Conservation (phyloP, 768 basidiomycete genomes). For the Lenzites betulinus region DNA sequence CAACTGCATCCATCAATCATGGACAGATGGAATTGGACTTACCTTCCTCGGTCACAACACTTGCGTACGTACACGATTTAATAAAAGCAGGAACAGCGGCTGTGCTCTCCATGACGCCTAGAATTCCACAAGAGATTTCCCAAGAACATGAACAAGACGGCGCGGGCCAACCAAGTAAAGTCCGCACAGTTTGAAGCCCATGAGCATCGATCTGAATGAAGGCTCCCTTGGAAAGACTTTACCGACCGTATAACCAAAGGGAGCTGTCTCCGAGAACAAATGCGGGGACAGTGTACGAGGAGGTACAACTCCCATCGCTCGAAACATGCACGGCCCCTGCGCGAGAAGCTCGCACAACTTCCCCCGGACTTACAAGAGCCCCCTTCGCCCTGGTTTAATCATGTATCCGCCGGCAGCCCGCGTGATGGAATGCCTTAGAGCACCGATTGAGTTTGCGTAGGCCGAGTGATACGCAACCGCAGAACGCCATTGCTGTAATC, state of each 20-base stretch:
- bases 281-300: no score
- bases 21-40: neutral
- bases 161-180: neutral
- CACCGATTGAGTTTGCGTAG: neutral
- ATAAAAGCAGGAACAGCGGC: conserved; percentile 13
- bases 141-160: neutral
- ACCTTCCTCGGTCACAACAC: neutral
- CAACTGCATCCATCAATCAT: neutral
- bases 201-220: no score
- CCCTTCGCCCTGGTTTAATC: neutral
- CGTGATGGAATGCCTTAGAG: neutral
- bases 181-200: no score
- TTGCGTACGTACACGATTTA: neutral
- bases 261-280: no score
- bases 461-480: neutral
- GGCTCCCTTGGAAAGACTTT: no score
- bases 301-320: no score
- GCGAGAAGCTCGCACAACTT: neutral
- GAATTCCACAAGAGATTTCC: neutral
- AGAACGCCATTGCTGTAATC: neutral
- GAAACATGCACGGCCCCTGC: neutral
- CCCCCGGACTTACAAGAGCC: neutral
- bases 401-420: neutral
- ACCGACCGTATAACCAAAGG: no score
- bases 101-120: conserved; percentile 2